A percentile compares a stretch with the other conserved stretches of the same genome.
These are phyloP conservation scores for Fusarium armeniacum DNA, from an alignment of 2,329 filamentous ascomycete genomes.

Conservation along the genomic window DNA sequence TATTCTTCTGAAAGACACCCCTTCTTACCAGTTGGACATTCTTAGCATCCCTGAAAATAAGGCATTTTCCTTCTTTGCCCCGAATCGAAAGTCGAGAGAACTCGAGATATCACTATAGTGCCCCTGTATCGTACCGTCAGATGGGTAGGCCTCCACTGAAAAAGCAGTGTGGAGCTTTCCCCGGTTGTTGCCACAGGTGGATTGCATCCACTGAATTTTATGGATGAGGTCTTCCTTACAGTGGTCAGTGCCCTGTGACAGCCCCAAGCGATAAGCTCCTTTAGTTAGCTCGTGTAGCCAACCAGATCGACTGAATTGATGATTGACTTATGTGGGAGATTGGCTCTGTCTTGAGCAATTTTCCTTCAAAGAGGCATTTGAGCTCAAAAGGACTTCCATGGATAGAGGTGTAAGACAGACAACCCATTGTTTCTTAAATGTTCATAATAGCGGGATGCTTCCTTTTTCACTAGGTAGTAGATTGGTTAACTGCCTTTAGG, in stretches of 20 bases:
- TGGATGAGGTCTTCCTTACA: conserved; percentile 20
- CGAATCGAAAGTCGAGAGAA: conserved; percentile 3
- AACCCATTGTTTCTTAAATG: neutral
- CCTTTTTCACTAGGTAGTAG: neutral
- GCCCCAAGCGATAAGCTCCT: conserved; percentile 17
- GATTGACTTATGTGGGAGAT: conserved; percentile 19
- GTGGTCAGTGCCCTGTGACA: conserved; percentile 29
- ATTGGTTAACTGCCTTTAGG: neutral
- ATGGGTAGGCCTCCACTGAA: conserved; percentile 42
- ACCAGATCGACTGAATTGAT: conserved; percentile 31
- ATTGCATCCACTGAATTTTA: conserved; percentile 19
- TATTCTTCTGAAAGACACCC: conserved; percentile 17
- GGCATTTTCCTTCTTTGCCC: neutral
- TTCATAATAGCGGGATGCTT: neutral
- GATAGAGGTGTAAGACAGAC: neutral
- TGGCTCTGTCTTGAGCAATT: conserved; percentile 9
- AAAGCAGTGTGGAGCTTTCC: conserved; percentile 42
- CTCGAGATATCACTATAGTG: conserved; percentile 6
- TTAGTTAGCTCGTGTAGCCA: conserved; percentile 18
- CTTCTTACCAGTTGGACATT: conserved; percentile 2
- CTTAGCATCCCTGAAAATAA: conserved; percentile 1
- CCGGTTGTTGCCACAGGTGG: conserved; percentile 29
- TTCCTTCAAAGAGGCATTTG: neutral
- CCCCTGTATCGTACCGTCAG: conserved; percentile 11
- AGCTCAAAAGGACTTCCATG: neutral